These are phyloP conservation scores for Alternaria sp. DNA, from an alignment of 2,329 filamentous ascomycete genomes.

Conservation along the genomic window DNA sequence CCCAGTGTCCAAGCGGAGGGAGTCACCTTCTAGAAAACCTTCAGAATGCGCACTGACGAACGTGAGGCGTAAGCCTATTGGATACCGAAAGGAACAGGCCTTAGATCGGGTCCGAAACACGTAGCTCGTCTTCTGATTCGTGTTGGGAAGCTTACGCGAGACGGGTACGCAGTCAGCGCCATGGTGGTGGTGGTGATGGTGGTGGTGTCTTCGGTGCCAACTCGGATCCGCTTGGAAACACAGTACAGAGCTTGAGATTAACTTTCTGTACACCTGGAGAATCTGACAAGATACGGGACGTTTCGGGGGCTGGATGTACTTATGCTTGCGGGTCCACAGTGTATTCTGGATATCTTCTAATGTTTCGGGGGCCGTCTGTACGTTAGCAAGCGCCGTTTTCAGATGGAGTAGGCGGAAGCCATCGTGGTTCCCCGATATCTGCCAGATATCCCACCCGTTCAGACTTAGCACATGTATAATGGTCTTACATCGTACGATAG, in stretches of 20 bases:
- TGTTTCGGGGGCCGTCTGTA: not conserved
- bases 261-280: not conserved
- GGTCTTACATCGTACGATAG: slow-evolving; percentile 9
- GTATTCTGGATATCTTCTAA: not conserved
- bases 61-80: not conserved
- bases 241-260: not conserved
- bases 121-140: not conserved
- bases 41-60: not conserved
- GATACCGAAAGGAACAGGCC: not conserved
- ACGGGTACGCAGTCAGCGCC: not conserved
- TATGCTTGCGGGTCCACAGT: not conserved
- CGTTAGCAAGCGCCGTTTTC: not conserved
- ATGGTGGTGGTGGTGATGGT: not conserved
- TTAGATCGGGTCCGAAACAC: slow-evolving; percentile 2
- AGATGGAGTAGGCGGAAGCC: not conserved
- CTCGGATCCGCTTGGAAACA: slow-evolving; percentile 4
- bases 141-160: slow-evolving; percentile 2
- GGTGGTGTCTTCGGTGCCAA: not conserved
- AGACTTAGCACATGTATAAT: slow-evolving; percentile 3
- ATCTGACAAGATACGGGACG: not conserved
- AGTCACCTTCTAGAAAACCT: slow-evolving; percentile 8
- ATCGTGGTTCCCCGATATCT: not conserved
- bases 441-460: not conserved
- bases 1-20: not conserved
- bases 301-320: not conserved